phyloP scores from a whole-genome alignment of 2,329 filamentous ascomycete genomes.

The Alternaria atra region DNA sequence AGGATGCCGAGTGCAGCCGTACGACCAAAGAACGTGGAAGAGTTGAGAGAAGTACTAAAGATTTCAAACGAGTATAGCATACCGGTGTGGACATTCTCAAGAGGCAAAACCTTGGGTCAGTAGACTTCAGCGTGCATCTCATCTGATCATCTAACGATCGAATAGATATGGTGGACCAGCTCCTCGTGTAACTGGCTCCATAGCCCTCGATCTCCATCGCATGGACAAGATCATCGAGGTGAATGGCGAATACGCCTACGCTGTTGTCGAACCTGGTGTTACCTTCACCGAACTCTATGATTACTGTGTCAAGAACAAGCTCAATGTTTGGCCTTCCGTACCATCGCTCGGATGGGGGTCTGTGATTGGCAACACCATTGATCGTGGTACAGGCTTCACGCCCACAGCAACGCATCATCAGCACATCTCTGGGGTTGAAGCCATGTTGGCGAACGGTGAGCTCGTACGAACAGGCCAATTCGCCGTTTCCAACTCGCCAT shows the following conservation, averaged over 20 bases:
- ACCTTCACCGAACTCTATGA: slow-evolving; percentile 44
- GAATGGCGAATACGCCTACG: slow-evolving; percentile 55
- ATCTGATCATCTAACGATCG: background rate
- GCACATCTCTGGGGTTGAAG: slow-evolving; percentile 51
- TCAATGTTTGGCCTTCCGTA: slow-evolving; percentile 46
- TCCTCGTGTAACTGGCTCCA: slow-evolving; percentile 48
- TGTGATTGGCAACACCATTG: slow-evolving; percentile 51
- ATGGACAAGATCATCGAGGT: slow-evolving; percentile 59
- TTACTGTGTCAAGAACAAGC: slow-evolving; percentile 41
- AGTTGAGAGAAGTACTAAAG: slow-evolving; percentile 33
- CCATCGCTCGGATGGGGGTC: slow-evolving; percentile 49
- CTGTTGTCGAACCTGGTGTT: slow-evolving; percentile 54
- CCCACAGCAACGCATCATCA: slow-evolving; percentile 50
- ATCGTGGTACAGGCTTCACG: slow-evolving; percentile 55
- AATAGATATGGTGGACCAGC: slow-evolving; percentile 44
- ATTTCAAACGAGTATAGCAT: slow-evolving; percentile 39
- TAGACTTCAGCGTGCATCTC: background rate
- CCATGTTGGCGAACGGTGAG: slow-evolving; percentile 47
- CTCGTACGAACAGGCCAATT: slow-evolving; percentile 51
- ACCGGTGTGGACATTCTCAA: slow-evolving; percentile 45
- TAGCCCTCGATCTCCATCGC: slow-evolving; percentile 48
- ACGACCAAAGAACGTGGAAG: slow-evolving; percentile 42
- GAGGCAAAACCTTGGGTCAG: slow-evolving; percentile 50
- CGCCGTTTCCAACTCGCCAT: slow-evolving; percentile 54
- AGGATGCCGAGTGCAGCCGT: slow-evolving; percentile 57